These are phyloP conservation scores for Lomentospora prolificans DNA, from an alignment of 2,329 filamentous ascomycete species.

Conservation along the genomic window DNA sequence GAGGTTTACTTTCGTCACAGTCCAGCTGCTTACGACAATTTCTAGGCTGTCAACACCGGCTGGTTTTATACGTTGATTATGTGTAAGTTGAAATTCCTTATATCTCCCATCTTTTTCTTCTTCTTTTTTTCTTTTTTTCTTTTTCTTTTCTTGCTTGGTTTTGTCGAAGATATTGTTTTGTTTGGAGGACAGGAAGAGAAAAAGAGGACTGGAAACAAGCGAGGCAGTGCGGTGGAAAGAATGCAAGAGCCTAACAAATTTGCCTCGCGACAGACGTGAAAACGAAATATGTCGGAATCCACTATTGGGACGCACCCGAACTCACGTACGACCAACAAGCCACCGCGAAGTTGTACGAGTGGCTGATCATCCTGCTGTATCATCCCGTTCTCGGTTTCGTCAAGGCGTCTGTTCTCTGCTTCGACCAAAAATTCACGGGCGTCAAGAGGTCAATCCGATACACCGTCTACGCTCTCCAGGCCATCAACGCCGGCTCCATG, in stretches of 20 bases:
- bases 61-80: conserved; percentile 15
- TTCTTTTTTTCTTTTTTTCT: too few relatives aligned
- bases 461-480: conserved; percentile 20
- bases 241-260: neutral
- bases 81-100: conserved; percentile 13
- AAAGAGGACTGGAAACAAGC: neutral
- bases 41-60: conserved; percentile 11
- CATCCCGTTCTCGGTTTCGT: conserved; percentile 19
- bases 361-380: conserved; percentile 14
- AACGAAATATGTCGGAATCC: conserved; percentile 13
- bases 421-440: conserved; percentile 26
- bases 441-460: conserved; percentile 21
- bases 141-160: too few relatives aligned
- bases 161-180: neutral
- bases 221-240: neutral
- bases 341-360: conserved; percentile 13
- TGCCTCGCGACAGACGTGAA: conserved; percentile 10
- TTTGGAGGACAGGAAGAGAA: neutral
- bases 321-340: conserved; percentile 12
- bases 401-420: conserved; percentile 29
- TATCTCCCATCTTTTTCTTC: neutral
- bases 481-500: conserved; percentile 20
- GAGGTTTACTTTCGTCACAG: neutral
- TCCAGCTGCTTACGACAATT: neutral
- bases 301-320: conserved; percentile 12